Base-by-base conservation (phyloP, 2,329 filamentous ascomycete species). In the Alternaria gaisen region DNA sequence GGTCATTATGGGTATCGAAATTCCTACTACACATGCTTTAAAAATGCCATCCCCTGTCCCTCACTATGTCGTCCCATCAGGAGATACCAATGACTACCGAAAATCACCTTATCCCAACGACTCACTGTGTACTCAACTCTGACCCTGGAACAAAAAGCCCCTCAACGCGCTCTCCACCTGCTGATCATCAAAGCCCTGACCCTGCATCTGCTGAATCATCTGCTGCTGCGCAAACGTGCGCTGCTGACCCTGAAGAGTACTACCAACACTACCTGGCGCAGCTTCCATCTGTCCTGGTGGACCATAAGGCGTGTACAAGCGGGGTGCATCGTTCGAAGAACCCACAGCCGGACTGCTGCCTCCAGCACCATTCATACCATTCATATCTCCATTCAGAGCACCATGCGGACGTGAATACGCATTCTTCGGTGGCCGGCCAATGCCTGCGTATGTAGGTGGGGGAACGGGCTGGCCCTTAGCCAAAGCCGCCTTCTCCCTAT, bases 401-500 rank as follows among this genome's bases (percentile, higher is more conserved):
- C 30, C 30, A 8, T 14, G 34, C 28, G 30, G 56, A 16, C 18
- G 28, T 10, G 32, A 16, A 52, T 51, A 36, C 3, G 38, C 16
- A n/a, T 18, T 47, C 26, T 58, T 58, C 10, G 58, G 54, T 8
- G 54, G 51, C 5, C 24, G 12, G 3, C 16, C 51, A 12, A 47
- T 22, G 8, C 34, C 26, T 4, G 53, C 10, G 16, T 47, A 24
- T 28, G 46, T 38, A 44, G 48, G 36, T 8, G 47, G 32, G 5
- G 51, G 40, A 24, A 52, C 43, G 42, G 54, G 36, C 22, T 42
- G 42, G 12, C 48, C 60, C 12, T 61, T 59, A 16, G 56, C 50
- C 24, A 58, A 12, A 14, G 60, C 51, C 7, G 55, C 62, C 59
- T 69, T 80, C 61, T 81, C 78, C 56, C 67, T 63, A 10, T 76